phyloP scores from a whole-genome alignment of 306 rosid genomes.

The Pterocarpus santalinus region DNA sequence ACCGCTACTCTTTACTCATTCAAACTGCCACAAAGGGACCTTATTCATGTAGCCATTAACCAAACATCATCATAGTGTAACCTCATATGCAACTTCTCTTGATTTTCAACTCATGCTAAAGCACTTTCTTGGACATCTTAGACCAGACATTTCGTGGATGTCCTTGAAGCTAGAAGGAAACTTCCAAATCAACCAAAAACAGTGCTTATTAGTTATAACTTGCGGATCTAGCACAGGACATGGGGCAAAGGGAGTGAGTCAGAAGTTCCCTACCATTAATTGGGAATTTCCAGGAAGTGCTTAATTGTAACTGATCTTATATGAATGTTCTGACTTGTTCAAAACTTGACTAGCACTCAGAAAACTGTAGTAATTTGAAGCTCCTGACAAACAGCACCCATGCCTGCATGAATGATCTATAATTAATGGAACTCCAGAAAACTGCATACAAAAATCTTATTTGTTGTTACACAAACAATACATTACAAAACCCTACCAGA shows the following conservation, averaged over 20 bases:
- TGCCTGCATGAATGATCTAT: not conserved
- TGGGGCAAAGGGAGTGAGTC: not conserved
- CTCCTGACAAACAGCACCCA: constrained; percentile 9
- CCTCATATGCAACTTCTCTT: not conserved
- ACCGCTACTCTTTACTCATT: not conserved
- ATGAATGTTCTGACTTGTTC: not conserved
- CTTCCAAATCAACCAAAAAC: not conserved
- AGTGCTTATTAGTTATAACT: not conserved
- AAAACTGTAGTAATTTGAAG: not conserved
- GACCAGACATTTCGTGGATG: not conserved
- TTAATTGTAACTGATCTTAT: not conserved
- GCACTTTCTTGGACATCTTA: not conserved
- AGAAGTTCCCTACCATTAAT: not conserved
- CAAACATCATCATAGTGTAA: not conserved
- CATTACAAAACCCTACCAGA: constrained; percentile 11
- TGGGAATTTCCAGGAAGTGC: not conserved
- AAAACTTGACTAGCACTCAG: not conserved
- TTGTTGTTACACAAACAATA: not conserved
- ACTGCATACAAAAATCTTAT: constrained; percentile 15
- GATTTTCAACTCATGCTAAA: not conserved
- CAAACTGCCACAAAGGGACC: constrained; percentile 19
- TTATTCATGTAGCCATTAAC: not conserved
- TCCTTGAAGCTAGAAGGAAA: constrained; percentile 4
- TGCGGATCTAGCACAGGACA: not conserved
- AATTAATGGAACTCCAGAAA: constrained; percentile 5